These are phyloP conservation scores for Malassezia nana DNA, from an alignment of 1,284 basidiomycete species.

Conservation along the genomic window DNA sequence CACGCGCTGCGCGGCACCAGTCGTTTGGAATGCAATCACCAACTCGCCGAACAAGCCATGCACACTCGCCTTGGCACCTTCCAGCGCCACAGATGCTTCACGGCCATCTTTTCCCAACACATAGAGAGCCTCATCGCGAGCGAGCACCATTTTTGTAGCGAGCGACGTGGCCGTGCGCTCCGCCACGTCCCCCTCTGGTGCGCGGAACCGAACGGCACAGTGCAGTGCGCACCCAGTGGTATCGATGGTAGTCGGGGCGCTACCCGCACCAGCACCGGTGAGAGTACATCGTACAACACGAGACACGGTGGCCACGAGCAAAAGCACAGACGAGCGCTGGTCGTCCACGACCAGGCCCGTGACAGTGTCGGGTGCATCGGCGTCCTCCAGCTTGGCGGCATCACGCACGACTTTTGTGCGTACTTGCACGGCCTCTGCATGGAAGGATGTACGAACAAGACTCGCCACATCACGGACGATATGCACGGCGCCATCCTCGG, in stretches of 20 bases:
- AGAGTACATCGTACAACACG: conserved; percentile 68
- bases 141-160: conserved; percentile 58
- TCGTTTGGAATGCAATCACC: conserved; percentile 54
- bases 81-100: conserved; percentile 66
- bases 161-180: background rate
- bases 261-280: conserved; percentile 62
- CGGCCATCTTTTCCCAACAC: conserved; percentile 72
- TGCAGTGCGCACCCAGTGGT: conserved; percentile 74
- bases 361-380: conserved; percentile 61
- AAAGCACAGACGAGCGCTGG: conserved; percentile 36
- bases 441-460: conserved; percentile 54
- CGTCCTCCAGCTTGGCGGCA: conserved; percentile 22
- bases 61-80: conserved; percentile 34
- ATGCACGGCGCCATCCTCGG: conserved; percentile 87
- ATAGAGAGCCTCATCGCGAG: conserved; percentile 84
- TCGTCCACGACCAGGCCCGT: conserved; percentile 59
- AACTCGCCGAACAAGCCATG: conserved; percentile 30
- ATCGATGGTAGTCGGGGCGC: conserved; percentile 62
- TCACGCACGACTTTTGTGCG: conserved; percentile 35
- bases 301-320: conserved; percentile 81
- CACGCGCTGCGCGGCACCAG: conserved; percentile 44
- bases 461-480: conserved; percentile 79
- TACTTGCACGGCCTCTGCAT: conserved; percentile 17
- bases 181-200: conserved; percentile 1
- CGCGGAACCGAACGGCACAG: conserved; percentile 57